phyloP scores from a whole-genome alignment of 2,329 filamentous ascomycete genomes.

The Fusarium temperatum region DNA sequence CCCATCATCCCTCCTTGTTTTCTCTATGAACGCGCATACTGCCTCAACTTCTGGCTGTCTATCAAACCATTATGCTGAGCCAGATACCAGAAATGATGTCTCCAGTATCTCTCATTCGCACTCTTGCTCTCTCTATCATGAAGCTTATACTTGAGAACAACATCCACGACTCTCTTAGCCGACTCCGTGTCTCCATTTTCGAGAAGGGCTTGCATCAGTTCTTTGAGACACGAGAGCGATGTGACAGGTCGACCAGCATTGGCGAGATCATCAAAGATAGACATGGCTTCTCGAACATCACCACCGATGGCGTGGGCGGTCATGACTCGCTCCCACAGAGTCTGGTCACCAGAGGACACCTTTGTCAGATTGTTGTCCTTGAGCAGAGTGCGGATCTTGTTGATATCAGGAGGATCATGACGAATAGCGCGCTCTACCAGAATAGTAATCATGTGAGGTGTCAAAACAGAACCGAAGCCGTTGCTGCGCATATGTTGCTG shows the following conservation, averaged over 20 bases:
- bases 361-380: slow-evolving; percentile 59
- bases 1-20: background rate
- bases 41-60: slow-evolving; percentile 23
- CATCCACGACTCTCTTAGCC: slow-evolving; percentile 47
- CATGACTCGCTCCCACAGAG: slow-evolving; percentile 77
- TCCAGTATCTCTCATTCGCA: slow-evolving; percentile 51
- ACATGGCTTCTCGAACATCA: slow-evolving; percentile 59
- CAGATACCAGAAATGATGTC: slow-evolving; percentile 61
- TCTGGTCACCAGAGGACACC: slow-evolving; percentile 58
- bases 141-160: slow-evolving; percentile 43
- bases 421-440: slow-evolving; percentile 74
- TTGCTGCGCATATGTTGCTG: slow-evolving; percentile 68
- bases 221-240: slow-evolving; percentile 54
- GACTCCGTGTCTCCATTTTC: slow-evolving; percentile 34
- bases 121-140: slow-evolving; percentile 28
- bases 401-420: slow-evolving; percentile 65
- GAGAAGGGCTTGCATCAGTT: slow-evolving; percentile 52
- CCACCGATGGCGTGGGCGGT: slow-evolving; percentile 69
- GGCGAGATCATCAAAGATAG: slow-evolving; percentile 57
- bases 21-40: background rate
- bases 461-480: slow-evolving; percentile 63
- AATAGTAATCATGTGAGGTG: slow-evolving; percentile 77
- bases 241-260: slow-evolving; percentile 52
- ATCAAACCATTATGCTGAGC: slow-evolving; percentile 54
- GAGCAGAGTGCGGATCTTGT: slow-evolving; percentile 68